Base-by-base conservation (phyloP, 2,329 filamentous ascomycete genomes). In the Exophiala alcalophila region DNA sequence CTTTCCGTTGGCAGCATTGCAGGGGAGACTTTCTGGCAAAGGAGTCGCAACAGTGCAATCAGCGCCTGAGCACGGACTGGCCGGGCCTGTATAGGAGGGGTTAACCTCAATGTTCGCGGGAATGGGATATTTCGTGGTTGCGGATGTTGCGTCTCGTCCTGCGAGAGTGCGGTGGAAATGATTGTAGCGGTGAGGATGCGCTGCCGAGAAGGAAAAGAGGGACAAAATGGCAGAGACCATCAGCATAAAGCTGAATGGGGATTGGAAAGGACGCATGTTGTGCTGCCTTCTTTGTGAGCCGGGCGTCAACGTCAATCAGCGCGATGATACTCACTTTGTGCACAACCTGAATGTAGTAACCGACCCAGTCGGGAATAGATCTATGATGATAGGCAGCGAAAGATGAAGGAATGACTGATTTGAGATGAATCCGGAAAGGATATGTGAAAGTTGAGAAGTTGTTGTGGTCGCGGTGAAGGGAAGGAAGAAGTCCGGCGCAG, bases 1-100 rank as follows among this genome's bases (percentile, higher is more conserved):
- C 7, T 57, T 58, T 10, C 56, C 55, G 37, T 59, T 59, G 12
- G 34, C 41, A 19, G 33, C 38, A 29, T 54, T 49, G 32, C 58
- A 60, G 16, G 44, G 32, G 6, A 50, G 33, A 9, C 8, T 19
- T 20, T 41, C 30, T 8, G 37, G 31, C 4, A 37, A 12, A 33
- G 39, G 19, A 11, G 31, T 29, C 8, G 36, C 28, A 26, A 23
- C 30, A 18, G 45, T 27, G 28, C 40, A 50, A 33, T 33, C 9
- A 8, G 29, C 27, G 11, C 40, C 39, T 12, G 36, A 30, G 20
- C 44, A 42, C 14, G 46, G 37, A 27, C 35, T 32, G 8, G 23
- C 49, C 28, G 45, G 33, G 3, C n/a, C 34, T 10, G 28, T 19
- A 9, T 16, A 26, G 20, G 14, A 10, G 15, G 33, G 27, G 27